A percentile compares a stretch with the other conserved stretches of the same genome.
Conservation (phyloP, 305 asterid genomes). For the Fraxinus xanthoxyloides region DNA sequence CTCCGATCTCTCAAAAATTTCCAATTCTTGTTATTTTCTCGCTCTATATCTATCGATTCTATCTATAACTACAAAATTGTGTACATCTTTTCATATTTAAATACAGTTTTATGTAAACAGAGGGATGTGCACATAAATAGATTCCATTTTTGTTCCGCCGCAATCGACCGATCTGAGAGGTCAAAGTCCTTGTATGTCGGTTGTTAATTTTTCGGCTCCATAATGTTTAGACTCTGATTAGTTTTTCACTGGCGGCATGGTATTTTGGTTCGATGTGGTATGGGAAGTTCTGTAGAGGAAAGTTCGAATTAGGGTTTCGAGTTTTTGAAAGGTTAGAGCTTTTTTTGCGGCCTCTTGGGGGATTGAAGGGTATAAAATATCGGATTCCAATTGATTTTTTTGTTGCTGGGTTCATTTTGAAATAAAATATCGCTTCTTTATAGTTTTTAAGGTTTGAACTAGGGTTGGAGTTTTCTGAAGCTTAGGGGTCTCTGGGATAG, state of each 20-base stretch:
- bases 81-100: not conserved
- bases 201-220: constrained; percentile 28
- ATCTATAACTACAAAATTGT: not conserved
- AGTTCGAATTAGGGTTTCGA: constrained; percentile 54
- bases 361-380: not conserved
- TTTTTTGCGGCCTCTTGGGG: constrained; percentile 7
- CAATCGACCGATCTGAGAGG: constrained; percentile 51
- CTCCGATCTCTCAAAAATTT: constrained; percentile 43
- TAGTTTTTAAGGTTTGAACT: constrained; percentile 18
- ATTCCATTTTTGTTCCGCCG: constrained; percentile 44
- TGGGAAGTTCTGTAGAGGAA: constrained; percentile 21
- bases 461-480: constrained; percentile 27
- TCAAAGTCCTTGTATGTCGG: constrained; percentile 32
- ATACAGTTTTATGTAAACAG: constrained; percentile 13
- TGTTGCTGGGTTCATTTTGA: not conserved
- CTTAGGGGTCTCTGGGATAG: constrained; percentile 7
- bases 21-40: constrained; percentile 38
- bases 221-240: constrained; percentile 18
- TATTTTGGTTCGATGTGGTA: constrained; percentile 23
- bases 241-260: constrained; percentile 17
- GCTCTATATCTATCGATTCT: constrained; percentile 7
- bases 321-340: constrained; percentile 23
- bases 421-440: constrained; percentile 11
- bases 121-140: not conserved
- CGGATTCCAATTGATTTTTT: not conserved